Evolutionary conservation across 164 flowering plant species (phyloP), one percentile per base, ranked within the genome.

Genomic region (Sextonia rubra): DNA sequence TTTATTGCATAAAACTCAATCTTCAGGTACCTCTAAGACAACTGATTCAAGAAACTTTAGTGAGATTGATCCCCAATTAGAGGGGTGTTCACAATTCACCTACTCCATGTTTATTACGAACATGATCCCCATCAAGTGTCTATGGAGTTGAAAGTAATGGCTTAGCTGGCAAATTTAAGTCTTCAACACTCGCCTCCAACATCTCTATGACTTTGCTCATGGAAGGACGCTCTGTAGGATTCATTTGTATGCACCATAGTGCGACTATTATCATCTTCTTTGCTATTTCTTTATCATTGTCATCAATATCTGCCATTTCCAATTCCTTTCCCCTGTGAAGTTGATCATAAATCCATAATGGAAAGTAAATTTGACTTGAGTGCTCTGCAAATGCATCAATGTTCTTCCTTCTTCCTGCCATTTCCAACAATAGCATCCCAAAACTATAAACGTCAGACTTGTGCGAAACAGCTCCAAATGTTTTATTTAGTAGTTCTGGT

Each of bases 341-440:
- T 14, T 64, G 76, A 17, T 78, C 68, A 32, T 81, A 78, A 47
- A 74, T n/a, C 81, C 83, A 78, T 8, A 29, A 47, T 12, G 81
- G 83, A 25, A 73, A 78, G 60, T 75, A 76, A 1, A 75, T 64
- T 67, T 81, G 73, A 58, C 81, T 78, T 1, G 69, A 60, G 44
- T 63, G 47, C 44, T 20, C 29, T 58, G 63, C 71, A 5, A n/a
- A 23, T 24, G 74, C 27, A 60, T 74, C 30, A 4, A 60, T 1
- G 18, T 70, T 70, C 26, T 30, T 61, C 48, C 64, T 70, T 23
- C 63, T n/a, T n/a, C 68, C 74, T 15, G 37, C 56, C 73, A 71
- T 60, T 22, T 60, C 73, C 30, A 71, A 4, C 29, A 61, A 60
- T 0, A 61, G 9, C 66, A 71, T 71, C 1, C 73, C 73, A 14